Conservation (phyloP, 1,284 basidiomycete genomes). For the Tilletia indica region DNA sequence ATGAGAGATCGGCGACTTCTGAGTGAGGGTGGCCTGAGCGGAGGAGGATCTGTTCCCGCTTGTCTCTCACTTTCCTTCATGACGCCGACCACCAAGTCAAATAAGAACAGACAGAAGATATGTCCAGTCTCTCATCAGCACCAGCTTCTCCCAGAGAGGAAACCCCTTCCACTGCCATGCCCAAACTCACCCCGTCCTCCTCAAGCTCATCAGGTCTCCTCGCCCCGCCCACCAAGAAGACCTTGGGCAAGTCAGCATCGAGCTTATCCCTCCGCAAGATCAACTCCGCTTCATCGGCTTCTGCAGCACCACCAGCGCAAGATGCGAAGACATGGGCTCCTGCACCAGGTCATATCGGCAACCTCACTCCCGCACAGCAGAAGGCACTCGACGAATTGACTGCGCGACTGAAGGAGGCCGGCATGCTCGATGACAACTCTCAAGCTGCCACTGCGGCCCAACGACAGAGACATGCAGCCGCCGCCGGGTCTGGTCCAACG, state of each 20-base stretch:
- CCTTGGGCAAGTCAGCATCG: background rate
- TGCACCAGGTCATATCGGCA: constrained; percentile 46
- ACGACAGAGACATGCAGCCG: background rate
- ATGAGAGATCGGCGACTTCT: too few relatives aligned
- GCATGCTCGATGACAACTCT: constrained; percentile 4
- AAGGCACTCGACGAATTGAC: constrained; percentile 35
- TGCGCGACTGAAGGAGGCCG: background rate
- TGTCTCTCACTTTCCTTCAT: too few relatives aligned
- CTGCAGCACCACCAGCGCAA: background rate
- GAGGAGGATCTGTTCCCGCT: too few relatives aligned
- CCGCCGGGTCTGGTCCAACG: too few relatives aligned
- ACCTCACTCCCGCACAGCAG: constrained; percentile 36
- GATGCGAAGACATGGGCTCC: constrained; percentile 12
- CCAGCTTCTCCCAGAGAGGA: too few relatives aligned
- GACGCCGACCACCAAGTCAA: too few relatives aligned
- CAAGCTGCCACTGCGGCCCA: background rate
- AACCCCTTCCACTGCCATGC: too few relatives aligned
- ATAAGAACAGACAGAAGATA: too few relatives aligned
- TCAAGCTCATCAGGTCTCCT: constrained; percentile 1
- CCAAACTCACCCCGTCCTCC: too few relatives aligned
- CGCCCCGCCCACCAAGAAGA: background rate
- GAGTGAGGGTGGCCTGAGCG: too few relatives aligned
- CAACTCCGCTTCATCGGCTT: background rate
- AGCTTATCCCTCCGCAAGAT: constrained; percentile 5
- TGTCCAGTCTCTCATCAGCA: too few relatives aligned